phyloP scores from a whole-genome alignment of 768 basidiomycete genomes.

The Boletus speciosus region DNA sequence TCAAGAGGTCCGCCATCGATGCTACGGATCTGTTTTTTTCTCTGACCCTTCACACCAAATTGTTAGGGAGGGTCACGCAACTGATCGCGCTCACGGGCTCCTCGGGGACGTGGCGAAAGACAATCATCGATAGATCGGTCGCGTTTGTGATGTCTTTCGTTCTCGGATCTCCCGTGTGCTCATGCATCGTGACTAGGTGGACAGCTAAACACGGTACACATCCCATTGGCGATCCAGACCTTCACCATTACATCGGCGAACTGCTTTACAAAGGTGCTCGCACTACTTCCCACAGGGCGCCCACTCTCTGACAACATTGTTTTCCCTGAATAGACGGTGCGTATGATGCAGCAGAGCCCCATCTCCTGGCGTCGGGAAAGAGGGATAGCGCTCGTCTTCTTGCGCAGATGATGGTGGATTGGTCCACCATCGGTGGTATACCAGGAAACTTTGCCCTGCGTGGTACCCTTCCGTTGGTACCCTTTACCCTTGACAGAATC shows the following conservation, averaged over 20 bases:
- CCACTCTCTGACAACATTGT: constrained; percentile 1
- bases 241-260: constrained; percentile 91
- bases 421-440: constrained; percentile 52
- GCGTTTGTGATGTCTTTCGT: constrained; percentile 49
- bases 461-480: constrained; percentile 73
- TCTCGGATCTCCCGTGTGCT: constrained; percentile 16
- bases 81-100: constrained; percentile 83
- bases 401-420: constrained; percentile 83
- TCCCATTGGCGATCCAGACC: constrained; percentile 82
- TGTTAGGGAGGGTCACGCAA: constrained; percentile 79
- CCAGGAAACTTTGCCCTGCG: constrained; percentile 80
- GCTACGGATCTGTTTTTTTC: background rate
- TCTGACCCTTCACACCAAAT: background rate
- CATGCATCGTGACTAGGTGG: constrained; percentile 57
- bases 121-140: constrained; percentile 78
- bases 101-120: constrained; percentile 85
- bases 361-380: constrained; percentile 82
- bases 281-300: background rate
- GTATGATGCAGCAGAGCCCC: constrained; percentile 72
- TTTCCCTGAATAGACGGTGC: constrained; percentile 53
- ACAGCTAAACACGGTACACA: constrained; percentile 71
- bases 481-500: background rate
- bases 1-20: constrained; percentile 63
- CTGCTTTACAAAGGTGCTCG: constrained; percentile 74
- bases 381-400: constrained; percentile 85